Percentiles rank a stretch among this genome's conserved stretches.
Evolutionary conservation across 2,329 filamentous ascomycete species (phyloP).

Genomic region (Fonsecaea multimorphosa): DNA sequence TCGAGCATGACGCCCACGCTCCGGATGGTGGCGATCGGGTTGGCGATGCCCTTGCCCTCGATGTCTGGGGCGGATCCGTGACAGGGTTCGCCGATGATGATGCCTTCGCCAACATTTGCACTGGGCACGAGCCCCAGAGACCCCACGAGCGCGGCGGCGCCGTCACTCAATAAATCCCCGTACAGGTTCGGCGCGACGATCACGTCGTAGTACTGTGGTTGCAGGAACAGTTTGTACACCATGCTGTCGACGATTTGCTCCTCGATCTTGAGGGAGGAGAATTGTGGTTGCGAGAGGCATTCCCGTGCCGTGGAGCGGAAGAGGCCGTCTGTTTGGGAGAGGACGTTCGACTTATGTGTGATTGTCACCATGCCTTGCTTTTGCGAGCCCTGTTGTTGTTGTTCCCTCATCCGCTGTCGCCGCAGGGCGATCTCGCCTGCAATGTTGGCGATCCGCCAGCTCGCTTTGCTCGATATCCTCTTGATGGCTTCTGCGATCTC

Average conservation of each 20-base stretch:
- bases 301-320: slow-evolving; percentile 82
- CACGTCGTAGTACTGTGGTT: slow-evolving; percentile 93
- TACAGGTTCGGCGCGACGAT: slow-evolving; percentile 98
- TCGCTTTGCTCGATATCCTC: slow-evolving; percentile 87
- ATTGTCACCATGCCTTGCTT: slow-evolving; percentile 81
- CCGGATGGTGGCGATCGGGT: slow-evolving; percentile 92
- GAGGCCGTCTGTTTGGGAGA: slow-evolving; percentile 93
- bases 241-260: slow-evolving; percentile 99
- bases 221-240: slow-evolving; percentile 99
- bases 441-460: slow-evolving; percentile 85
- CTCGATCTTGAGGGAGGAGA: slow-evolving; percentile 72
- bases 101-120: slow-evolving; percentile 91
- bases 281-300: slow-evolving; percentile 71
- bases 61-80: slow-evolving; percentile 97
- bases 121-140: slow-evolving; percentile 89
- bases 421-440: slow-evolving; percentile 92
- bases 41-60: slow-evolving; percentile 87
- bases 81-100: slow-evolving; percentile 97
- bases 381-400: slow-evolving; percentile 40
- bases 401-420: slow-evolving; percentile 77
- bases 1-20: slow-evolving; percentile 95
- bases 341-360: slow-evolving; percentile 97
- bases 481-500: slow-evolving; percentile 98
- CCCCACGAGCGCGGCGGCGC: slow-evolving; percentile 90
- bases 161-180: slow-evolving; percentile 95